phyloP scores from a whole-genome alignment of 2,329 filamentous ascomycete genomes.

The Aspergillus alliaceus region DNA sequence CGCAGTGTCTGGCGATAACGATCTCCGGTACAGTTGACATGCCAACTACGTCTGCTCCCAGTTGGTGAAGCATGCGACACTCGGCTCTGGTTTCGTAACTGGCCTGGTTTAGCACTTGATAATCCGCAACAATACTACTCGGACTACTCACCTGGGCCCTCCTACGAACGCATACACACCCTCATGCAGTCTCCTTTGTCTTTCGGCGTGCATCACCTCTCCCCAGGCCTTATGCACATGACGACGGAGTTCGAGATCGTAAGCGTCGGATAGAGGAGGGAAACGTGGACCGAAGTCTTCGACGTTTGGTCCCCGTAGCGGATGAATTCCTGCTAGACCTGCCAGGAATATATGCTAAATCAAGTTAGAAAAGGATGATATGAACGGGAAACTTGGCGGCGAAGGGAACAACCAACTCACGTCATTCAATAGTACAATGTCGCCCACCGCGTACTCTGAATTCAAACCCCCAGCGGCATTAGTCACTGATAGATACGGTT shows the following conservation, averaged over 20 bases:
- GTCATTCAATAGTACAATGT: conserved; percentile 66
- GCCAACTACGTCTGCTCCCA: conserved; percentile 68
- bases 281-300: conserved; percentile 65
- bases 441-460: conserved; percentile 62
- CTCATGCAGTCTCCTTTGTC: conserved; percentile 58
- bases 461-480: conserved; percentile 68
- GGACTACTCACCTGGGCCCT: conserved; percentile 56
- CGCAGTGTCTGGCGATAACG: conserved; percentile 63
- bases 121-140: neutral
- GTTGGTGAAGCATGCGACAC: conserved; percentile 59
- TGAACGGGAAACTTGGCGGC: too few species aligned
- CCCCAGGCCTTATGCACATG: conserved; percentile 59
- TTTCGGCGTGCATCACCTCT: conserved; percentile 46
- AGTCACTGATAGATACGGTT: conserved; percentile 51
- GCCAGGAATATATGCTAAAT: conserved; percentile 62
- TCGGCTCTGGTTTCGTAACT: conserved; percentile 67
- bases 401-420: conserved; percentile 36
- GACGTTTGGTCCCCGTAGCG: conserved; percentile 61
- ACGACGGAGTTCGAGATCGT: conserved; percentile 61
- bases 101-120: neutral
- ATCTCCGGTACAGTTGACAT: conserved; percentile 72
- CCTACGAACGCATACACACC: conserved; percentile 66
- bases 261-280: conserved; percentile 64
- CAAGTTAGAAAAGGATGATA: conserved; percentile 2
- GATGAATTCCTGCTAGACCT: conserved; percentile 61